Evolutionary conservation across 2,329 filamentous ascomycete genomes (phyloP), one percentile per base, ranked within the genome.

Genomic region (Alternaria sp.): DNA sequence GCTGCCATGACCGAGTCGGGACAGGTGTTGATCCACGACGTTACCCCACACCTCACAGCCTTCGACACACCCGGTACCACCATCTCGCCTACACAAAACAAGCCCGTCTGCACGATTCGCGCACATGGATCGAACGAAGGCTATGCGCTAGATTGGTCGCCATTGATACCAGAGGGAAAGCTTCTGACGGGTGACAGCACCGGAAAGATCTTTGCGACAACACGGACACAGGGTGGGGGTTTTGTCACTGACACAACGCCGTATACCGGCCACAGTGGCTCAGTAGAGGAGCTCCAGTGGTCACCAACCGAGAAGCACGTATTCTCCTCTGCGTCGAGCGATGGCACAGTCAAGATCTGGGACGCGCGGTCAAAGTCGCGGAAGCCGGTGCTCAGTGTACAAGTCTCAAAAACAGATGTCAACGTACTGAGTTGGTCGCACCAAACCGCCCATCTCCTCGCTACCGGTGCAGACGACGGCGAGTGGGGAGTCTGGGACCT

Each of bases 121-220:
- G 93, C 95, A 72, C 96, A 99, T 87, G 95, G 94, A 82, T 84
- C 89, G 12, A 80, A 79, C 64, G 96, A 99, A 84, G 96, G 96
- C 52, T 99, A 98, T 79, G 96, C 93, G 0, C 82, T 99, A n/a
- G 96, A 97, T 82, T 99, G 96, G 96, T 97, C 94, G 25, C 92
- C 93, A 1, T 80, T 93, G 10, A 86, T 92, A 49, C 88, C 93
- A 0, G 87, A 90, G 50, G 94, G 94, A 62, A 96, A 95, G 81
- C 89, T 99, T 4, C 82, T 97, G 49, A 97, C 95, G 0, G 96
- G 96, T 67, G 96, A 99, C 81, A 93, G 94, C 77, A 87, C 94
- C 69, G 96, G 96, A 62, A 85, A 91, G 65, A 97, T 99, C 77
- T 98, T 93, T 81, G 85, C 90, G 63, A 97, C 95, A 2, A 93